Conservation (phyloP, 2,329 filamentous ascomycete species). For the Verticillium albo-atrum region DNA sequence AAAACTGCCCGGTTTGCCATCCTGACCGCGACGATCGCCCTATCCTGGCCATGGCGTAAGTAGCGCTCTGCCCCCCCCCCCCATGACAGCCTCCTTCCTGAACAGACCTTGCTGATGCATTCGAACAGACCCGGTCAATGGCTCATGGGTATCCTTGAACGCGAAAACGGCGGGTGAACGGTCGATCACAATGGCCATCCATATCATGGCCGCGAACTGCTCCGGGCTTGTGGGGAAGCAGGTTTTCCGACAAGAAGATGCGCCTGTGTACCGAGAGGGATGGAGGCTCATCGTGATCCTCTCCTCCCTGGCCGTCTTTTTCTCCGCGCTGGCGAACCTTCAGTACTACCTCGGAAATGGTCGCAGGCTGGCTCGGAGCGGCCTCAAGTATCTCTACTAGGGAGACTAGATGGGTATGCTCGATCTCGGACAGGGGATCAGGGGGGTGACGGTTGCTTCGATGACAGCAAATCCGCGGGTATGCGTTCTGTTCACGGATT, state of each 20-base stretch:
- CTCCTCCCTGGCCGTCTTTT: slow-evolving; percentile 1
- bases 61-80: background rate
- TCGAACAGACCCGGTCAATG: slow-evolving; percentile 16
- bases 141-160: slow-evolving; percentile 25
- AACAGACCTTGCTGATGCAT: background rate
- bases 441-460: too few species aligned
- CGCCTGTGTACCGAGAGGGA: slow-evolving; percentile 20
- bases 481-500: too few species aligned
- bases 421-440: too few species aligned
- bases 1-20: slow-evolving; percentile 16
- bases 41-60: slow-evolving; percentile 24
- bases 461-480: too few species aligned
- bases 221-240: slow-evolving; percentile 24
- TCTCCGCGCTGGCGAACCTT: background rate
- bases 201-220: slow-evolving; percentile 26
- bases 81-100: background rate
- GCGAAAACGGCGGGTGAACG: slow-evolving; percentile 20
- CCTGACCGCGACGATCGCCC: slow-evolving; percentile 18
- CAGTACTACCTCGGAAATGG: background rate
- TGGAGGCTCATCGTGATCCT: slow-evolving; percentile 20
- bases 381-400: background rate
- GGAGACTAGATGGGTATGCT: too few species aligned
- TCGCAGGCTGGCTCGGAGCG: background rate
- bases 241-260: slow-evolving; percentile 22
- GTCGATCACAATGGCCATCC: slow-evolving; percentile 25